Conservation (phyloP, 495 filamentous ascomycete species). For the Aspergillus campestris region DNA sequence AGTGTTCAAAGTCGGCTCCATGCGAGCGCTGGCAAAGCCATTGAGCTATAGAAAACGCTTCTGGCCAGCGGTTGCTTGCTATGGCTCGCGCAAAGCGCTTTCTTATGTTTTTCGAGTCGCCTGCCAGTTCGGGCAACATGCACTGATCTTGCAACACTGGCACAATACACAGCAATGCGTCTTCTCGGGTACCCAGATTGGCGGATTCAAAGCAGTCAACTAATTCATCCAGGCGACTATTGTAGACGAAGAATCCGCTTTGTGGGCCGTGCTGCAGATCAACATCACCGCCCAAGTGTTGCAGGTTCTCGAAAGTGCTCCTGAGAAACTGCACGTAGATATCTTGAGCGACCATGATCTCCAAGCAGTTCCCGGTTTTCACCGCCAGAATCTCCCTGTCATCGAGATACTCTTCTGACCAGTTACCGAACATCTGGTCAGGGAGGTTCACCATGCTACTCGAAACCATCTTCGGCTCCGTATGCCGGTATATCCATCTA, state of each 20-base stretch:
- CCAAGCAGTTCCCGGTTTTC: slow-evolving; percentile 15
- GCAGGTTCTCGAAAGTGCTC: slow-evolving; percentile 3
- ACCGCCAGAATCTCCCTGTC: slow-evolving; percentile 19
- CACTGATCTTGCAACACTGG: slow-evolving; percentile 13
- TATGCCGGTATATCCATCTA: slow-evolving; percentile 33
- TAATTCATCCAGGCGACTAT: slow-evolving; percentile 17
- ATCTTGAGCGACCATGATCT: slow-evolving; percentile 31
- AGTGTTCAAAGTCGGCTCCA: slow-evolving; percentile 17
- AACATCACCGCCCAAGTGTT: slow-evolving; percentile 12
- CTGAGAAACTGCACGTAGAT: slow-evolving; percentile 28
- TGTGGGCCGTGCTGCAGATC: slow-evolving; percentile 12
- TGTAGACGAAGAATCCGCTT: slow-evolving; percentile 10
- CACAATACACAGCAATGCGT: slow-evolving; percentile 29
- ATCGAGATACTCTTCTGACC: not conserved
- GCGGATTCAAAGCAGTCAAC: slow-evolving; percentile 16
- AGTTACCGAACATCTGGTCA: slow-evolving; percentile 17
- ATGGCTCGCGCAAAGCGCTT: slow-evolving; percentile 8
- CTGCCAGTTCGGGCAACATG: slow-evolving; percentile 21
- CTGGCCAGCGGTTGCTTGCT: slow-evolving; percentile 12
- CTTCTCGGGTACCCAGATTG: slow-evolving; percentile 24
- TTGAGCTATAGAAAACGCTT: slow-evolving; percentile 11
- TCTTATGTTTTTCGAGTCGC: slow-evolving; percentile 11
- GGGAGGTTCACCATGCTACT: slow-evolving; percentile 12
- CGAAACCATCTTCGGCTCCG: slow-evolving; percentile 19
- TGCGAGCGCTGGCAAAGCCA: slow-evolving; percentile 26